Evolutionary conservation across 164 flowering plant species (phyloP).

Genomic region (Magnolia kwangsiensis): DNA sequence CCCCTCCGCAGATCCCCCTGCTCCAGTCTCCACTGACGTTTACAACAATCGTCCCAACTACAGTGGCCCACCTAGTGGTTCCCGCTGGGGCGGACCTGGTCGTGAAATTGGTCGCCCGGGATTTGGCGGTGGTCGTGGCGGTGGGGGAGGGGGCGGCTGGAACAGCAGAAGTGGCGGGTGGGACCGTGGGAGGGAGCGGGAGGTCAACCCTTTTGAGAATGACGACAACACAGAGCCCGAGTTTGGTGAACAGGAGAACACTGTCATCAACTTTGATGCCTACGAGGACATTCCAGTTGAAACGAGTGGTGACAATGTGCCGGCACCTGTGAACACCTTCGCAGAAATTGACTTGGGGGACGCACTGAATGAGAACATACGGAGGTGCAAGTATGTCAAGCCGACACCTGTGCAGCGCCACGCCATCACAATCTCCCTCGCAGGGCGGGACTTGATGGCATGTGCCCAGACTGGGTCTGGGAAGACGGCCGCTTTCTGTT

Average conservation of each 20-base stretch:
- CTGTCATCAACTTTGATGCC: slow-evolving; percentile 77
- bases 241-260: slow-evolving; percentile 44
- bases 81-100: slow-evolving; percentile 25
- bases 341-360: slow-evolving; percentile 74
- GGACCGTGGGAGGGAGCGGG: slow-evolving; percentile 51
- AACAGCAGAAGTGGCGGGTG: slow-evolving; percentile 33
- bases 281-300: slow-evolving; percentile 82
- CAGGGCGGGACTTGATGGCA: slow-evolving; percentile 75
- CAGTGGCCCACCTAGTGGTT: slow-evolving; percentile 20
- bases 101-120: slow-evolving; percentile 22
- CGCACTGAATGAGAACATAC: slow-evolving; percentile 54
- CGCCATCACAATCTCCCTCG: slow-evolving; percentile 72
- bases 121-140: not conserved
- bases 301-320: slow-evolving; percentile 73
- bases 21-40: slow-evolving; percentile 13
- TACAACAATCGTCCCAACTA: slow-evolving; percentile 19
- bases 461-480: slow-evolving; percentile 89
- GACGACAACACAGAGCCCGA: slow-evolving; percentile 33
- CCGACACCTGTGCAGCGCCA: slow-evolving; percentile 82
- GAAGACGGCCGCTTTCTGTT: slow-evolving; percentile 89
- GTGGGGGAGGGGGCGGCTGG: slow-evolving; percentile 36
- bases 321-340: slow-evolving; percentile 65
- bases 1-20: slow-evolving; percentile 33
- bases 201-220: slow-evolving; percentile 61
- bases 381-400: slow-evolving; percentile 72